Conservation (phyloP, 179 eudicot genomes). For the Beta macrorhiza region DNA sequence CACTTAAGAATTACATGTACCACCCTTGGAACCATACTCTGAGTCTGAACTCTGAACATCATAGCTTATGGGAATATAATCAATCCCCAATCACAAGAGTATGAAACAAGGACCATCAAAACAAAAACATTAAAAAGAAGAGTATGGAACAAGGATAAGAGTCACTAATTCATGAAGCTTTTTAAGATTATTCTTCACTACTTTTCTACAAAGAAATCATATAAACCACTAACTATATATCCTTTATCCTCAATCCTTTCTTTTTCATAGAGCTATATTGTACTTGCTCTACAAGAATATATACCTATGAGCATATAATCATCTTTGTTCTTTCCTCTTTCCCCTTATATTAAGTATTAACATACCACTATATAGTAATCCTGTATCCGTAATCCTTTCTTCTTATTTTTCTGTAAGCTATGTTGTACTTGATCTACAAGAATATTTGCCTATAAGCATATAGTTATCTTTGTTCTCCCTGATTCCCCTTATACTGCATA, state of each 20-base stretch:
- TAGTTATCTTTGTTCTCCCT: background rate
- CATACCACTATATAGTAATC: background rate
- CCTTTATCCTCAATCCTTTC: background rate
- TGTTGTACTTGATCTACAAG: background rate
- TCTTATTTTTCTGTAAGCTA: background rate
- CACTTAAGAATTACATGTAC: no score
- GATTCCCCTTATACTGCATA: background rate
- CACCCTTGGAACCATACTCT: no score
- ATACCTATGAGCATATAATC: constrained; percentile 1
- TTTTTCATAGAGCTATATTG: background rate
- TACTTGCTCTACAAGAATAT: constrained; percentile 14
- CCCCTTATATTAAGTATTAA: background rate
- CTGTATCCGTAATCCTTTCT: background rate
- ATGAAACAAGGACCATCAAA: background rate
- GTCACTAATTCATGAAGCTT: no score
- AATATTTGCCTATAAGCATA: background rate
- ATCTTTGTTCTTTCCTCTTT: background rate
- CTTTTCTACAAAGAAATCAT: background rate
- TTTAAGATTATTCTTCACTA: background rate
- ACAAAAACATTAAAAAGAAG: background rate
- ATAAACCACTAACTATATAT: no score
- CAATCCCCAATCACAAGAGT: background rate
- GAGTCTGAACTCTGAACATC: no score
- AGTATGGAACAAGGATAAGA: background rate
- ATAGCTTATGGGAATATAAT: background rate